Base-by-base conservation (phyloP, 1,284 basidiomycete species). In the Stygiomarasmius scandens region DNA sequence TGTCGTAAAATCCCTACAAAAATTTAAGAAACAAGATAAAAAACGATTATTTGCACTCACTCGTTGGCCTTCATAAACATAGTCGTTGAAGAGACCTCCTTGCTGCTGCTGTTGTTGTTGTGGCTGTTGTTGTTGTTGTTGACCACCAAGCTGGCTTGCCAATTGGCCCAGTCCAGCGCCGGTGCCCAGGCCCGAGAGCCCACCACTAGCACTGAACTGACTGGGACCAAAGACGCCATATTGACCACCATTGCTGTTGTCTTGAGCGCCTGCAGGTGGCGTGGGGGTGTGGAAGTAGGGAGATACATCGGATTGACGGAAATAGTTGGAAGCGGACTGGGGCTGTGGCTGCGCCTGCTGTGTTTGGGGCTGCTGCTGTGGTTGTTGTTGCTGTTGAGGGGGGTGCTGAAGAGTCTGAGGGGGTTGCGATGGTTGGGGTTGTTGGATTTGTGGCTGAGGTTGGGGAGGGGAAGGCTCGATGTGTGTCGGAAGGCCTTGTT, bases 1-100 rank as follows among this genome's bases (percentile, higher is more conserved):
- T 81, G 44, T 91, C 89, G 67, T 91, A 92, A 71, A 90, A 90
- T 61, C 82, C 82, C 85, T 89, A 63, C 22, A 61, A 63, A 56
- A 52, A 56, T n/a, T 38, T 59, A 25, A 44, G 29, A 44, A 44
- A 38, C 43, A 29, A 36, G 44, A 29, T 25, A 52, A 55, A 55
- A 16, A 23, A 47, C 24, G 51, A 44, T 23, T 10, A 20, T 22
- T 6, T 20, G 11, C 25, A 74, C 83, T 66, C 69, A 89, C 87
- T 66, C 87, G 78, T 62, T 84, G 84, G 45, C 90, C 87, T 34
- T 74, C 74, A 67, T 90, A 90, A 1, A 80, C 80, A 63, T 90
- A 90, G 54, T 90, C 87, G 14, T 77, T 77, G 44, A 76, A 78
- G 19, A 78, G 75, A 61, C 90, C 89, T 27, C 78, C 78, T 60